These are phyloP conservation scores for Dovyalis caffra DNA, from an alignment of 345 rosid species.

Conservation along the genomic window DNA sequence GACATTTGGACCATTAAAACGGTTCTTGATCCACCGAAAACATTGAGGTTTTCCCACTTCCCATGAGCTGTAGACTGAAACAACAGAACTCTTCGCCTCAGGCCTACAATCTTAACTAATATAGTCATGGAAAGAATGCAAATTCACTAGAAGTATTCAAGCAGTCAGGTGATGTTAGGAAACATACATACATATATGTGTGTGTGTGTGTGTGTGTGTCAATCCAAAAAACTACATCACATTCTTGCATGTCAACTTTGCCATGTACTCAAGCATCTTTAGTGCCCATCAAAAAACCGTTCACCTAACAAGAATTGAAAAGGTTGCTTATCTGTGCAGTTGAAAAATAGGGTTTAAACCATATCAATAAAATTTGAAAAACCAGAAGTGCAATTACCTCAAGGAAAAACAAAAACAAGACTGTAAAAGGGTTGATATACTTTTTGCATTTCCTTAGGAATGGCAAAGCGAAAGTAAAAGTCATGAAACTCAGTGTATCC, in stretches of 20 bases:
- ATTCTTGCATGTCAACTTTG: neutral
- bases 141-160: no score
- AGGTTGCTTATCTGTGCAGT: neutral
- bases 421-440: neutral
- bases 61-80: conserved; percentile 77
- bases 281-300: neutral
- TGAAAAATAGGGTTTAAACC: neutral
- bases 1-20: conserved; percentile 42
- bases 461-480: neutral
- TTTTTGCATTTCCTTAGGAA: neutral
- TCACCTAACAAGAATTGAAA: neutral
- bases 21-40: conserved; percentile 69
- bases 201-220: no score
- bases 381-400: neutral
- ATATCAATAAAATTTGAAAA: neutral
- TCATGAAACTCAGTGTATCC: neutral
- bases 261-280: neutral
- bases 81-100: neutral
- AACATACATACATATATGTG: no score
- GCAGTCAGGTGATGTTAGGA: neutral
- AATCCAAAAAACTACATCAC: neutral
- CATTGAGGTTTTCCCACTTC: conserved; percentile 77
- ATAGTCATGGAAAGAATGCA: no score
- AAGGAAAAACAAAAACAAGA: neutral
- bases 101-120: no score